Evolutionary conservation across 805 yeast genomes (phyloP).

Genomic region (Kodamaea fukazawae): DNA sequence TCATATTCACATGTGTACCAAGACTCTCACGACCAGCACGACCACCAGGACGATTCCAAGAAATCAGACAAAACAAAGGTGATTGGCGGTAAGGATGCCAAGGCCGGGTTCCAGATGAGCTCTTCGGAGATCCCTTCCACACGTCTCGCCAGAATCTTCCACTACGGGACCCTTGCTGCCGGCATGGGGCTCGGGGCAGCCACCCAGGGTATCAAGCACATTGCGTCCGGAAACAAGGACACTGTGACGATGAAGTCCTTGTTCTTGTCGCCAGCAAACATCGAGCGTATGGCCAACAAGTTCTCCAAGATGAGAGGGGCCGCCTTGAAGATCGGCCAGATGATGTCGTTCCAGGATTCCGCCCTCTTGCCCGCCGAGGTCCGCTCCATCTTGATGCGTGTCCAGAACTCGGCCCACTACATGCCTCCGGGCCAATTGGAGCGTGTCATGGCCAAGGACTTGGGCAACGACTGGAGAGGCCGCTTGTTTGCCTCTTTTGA

Average conservation of each 20-base stretch:
- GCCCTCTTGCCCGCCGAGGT: conserved; percentile 81
- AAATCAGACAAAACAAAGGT: neutral
- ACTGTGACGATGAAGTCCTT: conserved; percentile 52
- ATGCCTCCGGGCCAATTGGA: conserved; percentile 94
- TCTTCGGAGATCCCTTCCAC: conserved; percentile 81
- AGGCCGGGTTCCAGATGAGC: conserved; percentile 12
- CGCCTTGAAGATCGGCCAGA: conserved; percentile 94
- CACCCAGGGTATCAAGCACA: conserved; percentile 68
- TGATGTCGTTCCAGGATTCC: conserved; percentile 92
- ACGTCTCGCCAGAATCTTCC: conserved; percentile 84
- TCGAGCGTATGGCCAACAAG: conserved; percentile 84
- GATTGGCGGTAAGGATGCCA: conserved; percentile 5
- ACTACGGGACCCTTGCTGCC: conserved; percentile 90
- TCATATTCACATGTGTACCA: neutral
- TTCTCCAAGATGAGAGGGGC: conserved; percentile 98
- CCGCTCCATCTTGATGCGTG: conserved; percentile 73
- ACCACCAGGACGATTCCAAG: neutral
- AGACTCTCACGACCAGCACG: neutral
- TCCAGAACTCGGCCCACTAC: conserved; percentile 92
- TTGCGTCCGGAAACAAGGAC: conserved; percentile 45
- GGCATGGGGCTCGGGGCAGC: conserved; percentile 85
- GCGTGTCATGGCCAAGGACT: conserved; percentile 63
- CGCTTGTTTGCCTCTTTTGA: conserved; percentile 69
- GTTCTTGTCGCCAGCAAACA: conserved; percentile 75
- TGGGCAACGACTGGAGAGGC: conserved; percentile 77